phyloP scores from a whole-genome alignment of 345 rosid genomes.

The Ceriops zippeliana region DNA sequence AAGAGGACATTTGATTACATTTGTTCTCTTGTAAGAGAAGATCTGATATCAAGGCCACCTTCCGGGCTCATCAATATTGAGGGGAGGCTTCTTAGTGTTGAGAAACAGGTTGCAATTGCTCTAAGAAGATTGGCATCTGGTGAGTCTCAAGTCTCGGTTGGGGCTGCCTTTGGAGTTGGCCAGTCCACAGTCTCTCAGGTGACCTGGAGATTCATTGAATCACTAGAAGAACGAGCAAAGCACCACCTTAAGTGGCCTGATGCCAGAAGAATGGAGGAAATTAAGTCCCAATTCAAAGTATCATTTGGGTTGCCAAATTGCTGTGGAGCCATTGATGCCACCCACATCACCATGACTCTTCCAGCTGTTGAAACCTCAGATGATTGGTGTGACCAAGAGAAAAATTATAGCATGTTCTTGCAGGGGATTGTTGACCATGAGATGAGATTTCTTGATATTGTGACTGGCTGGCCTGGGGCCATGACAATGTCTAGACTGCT shows the following conservation, averaged over 20 bases:
- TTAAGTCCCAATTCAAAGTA: constrained; percentile 62
- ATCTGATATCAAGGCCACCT: constrained; percentile 87
- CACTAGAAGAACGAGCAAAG: constrained; percentile 83
- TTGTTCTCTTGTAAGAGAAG: constrained; percentile 82
- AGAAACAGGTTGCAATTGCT: constrained; percentile 96
- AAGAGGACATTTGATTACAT: constrained; percentile 81
- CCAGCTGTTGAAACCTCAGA: constrained; percentile 92
- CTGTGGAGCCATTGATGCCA: constrained; percentile 85
- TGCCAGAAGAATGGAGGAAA: constrained; percentile 49
- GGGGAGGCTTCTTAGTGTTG: constrained; percentile 93
- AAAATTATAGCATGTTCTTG: constrained; percentile 81
- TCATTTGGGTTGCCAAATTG: constrained; percentile 77
- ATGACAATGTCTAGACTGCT: constrained; percentile 40
- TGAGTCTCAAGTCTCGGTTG: constrained; percentile 93
- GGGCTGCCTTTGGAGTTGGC: constrained; percentile 86
- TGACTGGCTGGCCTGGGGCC: constrained; percentile 96
- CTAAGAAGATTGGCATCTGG: constrained; percentile 86
- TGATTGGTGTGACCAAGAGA: constrained; percentile 91
- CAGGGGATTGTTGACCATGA: constrained; percentile 88
- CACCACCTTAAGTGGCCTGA: constrained; percentile 93
- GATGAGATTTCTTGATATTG: constrained; percentile 86
- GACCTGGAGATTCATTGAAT: constrained; percentile 96
- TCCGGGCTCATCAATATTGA: constrained; percentile 95
- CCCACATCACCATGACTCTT: constrained; percentile 87
- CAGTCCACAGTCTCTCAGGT: constrained; percentile 98